A percentile compares a stretch with the other conserved stretches of the same genome.
phyloP scores from a whole-genome alignment of 345 rosid species.

The Arabis hirsuta region DNA sequence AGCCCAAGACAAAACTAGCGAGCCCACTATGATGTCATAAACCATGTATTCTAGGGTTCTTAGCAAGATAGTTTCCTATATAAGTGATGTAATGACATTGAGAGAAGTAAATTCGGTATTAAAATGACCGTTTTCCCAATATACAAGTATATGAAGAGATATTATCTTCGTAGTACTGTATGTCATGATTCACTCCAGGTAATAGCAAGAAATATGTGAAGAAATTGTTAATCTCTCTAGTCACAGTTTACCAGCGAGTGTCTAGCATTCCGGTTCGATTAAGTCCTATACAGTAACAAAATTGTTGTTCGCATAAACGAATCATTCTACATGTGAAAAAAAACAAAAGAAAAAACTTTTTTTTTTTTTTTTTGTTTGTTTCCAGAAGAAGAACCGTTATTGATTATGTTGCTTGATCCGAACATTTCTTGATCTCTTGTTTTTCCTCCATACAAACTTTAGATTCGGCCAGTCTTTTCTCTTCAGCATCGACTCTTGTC shows the following conservation, averaged over 20 bases:
- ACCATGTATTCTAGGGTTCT: too few species aligned
- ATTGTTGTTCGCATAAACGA: conserved; percentile 36
- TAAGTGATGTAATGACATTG: too few species aligned
- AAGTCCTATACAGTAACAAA: conserved; percentile 24
- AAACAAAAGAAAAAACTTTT: neutral
- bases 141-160: too few species aligned
- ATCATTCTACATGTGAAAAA: conserved; percentile 21
- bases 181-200: too few species aligned
- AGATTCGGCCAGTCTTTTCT: conserved; percentile 13
- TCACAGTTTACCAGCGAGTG: conserved; percentile 3
- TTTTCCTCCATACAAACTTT: conserved; percentile 22
- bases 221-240: too few species aligned
- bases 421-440: conserved; percentile 32
- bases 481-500: conserved; percentile 5
- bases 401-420: conserved; percentile 19
- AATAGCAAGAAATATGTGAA: too few species aligned
- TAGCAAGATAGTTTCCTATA: too few species aligned
- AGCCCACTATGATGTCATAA: too few species aligned
- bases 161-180: too few species aligned
- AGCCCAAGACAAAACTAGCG: too few species aligned
- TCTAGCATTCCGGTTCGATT: neutral
- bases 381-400: neutral
- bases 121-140: too few species aligned
- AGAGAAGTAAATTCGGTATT: too few species aligned
- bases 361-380: neutral